Evolutionary conservation across 148 eudicot species (phyloP).

Genomic region (Bassia scoparia): DNA sequence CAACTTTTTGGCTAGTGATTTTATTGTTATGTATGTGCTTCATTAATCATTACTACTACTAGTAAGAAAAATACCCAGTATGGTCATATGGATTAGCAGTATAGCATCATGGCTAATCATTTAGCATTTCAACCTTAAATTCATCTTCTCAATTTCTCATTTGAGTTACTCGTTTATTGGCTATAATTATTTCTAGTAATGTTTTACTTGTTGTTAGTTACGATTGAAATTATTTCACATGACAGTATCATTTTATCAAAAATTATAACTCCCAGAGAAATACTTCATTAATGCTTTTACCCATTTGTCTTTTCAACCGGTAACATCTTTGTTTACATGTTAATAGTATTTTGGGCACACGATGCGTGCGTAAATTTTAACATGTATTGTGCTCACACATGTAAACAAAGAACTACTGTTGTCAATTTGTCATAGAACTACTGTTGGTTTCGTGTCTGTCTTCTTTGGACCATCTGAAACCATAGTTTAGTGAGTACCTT

Average conservation of each 20-base stretch:
- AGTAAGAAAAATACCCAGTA: neutral
- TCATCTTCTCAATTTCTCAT: neutral
- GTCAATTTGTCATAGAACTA: neutral
- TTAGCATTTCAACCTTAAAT: neutral
- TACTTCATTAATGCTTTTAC: no score
- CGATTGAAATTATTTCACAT: no score
- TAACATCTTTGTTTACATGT: neutral
- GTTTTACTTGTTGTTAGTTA: neutral
- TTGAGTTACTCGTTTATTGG: neutral
- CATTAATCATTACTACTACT: no score
- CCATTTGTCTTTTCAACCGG: no score
- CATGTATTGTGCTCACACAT: no score
- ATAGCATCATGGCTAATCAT: neutral
- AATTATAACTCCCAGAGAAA: no score
- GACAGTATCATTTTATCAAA: no score
- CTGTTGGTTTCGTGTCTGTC: neutral
- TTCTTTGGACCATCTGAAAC: neutral
- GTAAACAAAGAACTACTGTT: no score
- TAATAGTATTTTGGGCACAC: no score
- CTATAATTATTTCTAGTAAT: neutral
- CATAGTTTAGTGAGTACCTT: neutral
- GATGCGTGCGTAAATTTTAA: no score
- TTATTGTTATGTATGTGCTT: neutral
- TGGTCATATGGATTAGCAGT: neutral
- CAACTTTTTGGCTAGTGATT: neutral